phyloP scores from a whole-genome alignment of 495 filamentous ascomycete species.

The Amniculicola lignicola region DNA sequence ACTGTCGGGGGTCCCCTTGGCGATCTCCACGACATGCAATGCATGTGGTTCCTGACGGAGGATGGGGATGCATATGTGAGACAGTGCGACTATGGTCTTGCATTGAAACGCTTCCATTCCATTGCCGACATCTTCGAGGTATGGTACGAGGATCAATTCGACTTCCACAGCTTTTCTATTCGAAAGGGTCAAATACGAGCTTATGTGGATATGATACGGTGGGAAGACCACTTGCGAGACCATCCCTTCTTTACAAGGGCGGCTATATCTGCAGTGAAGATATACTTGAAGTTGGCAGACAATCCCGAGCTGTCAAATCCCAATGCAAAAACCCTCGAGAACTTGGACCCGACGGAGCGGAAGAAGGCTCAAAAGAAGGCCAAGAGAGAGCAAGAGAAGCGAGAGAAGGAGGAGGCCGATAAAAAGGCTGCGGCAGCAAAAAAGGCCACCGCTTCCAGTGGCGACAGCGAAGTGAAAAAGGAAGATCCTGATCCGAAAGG shows the following conservation, averaged over 20 bases:
- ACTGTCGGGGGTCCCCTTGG: conserved; percentile 80
- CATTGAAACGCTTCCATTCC: conserved; percentile 83
- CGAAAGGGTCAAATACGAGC: conserved; percentile 92
- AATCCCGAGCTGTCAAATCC: conserved; percentile 63
- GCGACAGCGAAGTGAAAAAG: conserved; percentile 59
- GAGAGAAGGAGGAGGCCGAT: conserved; percentile 76
- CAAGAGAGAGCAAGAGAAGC: conserved; percentile 81
- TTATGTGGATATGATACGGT: conserved; percentile 93
- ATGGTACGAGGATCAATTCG: conserved; percentile 98
- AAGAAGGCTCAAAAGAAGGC: conserved; percentile 97
- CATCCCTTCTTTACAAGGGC: conserved; percentile 90
- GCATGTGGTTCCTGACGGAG: conserved; percentile 94
- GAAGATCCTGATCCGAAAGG: conserved; percentile 88
- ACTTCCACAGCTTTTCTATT: conserved; percentile 96
- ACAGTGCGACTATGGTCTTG: conserved; percentile 76
- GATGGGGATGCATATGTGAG: conserved; percentile 88
- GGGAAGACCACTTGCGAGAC: conserved; percentile 86
- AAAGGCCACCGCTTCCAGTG: conserved; percentile 46
- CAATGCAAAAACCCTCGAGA: conserved; percentile 49
- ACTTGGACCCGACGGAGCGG: conserved; percentile 63
- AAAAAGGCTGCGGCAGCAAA: conserved; percentile 73
- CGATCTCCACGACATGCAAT: conserved; percentile 97
- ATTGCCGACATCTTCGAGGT: conserved; percentile 90
- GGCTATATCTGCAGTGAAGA: conserved; percentile 75
- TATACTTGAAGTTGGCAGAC: conserved; percentile 79